Evolutionary conservation across 2,329 filamentous ascomycete species (phyloP).

Genomic region (Beauveria brongniartii): DNA sequence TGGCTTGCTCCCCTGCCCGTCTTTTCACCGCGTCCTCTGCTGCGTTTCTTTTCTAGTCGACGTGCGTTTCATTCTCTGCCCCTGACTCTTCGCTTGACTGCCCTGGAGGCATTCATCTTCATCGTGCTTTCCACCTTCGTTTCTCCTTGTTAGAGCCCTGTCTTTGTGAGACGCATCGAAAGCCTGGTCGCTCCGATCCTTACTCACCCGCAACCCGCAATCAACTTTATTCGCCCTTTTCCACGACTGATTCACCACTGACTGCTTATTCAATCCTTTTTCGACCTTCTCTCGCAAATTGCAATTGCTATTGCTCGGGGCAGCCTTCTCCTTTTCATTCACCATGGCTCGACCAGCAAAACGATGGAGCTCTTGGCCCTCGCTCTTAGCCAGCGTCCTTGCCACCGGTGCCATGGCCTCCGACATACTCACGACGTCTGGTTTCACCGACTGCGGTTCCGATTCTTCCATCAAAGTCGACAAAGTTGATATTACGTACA

Average conservation of each 20-base stretch:
- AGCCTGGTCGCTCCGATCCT: constrained; percentile 12
- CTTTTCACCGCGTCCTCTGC: neutral
- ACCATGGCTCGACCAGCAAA: constrained; percentile 26
- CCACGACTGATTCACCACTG: neutral
- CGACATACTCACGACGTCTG: constrained; percentile 70
- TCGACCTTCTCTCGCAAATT: too few species aligned
- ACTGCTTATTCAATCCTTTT: neutral
- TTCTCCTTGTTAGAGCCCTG: neutral
- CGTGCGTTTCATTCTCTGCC: neutral
- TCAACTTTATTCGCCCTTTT: neutral
- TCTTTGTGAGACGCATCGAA: neutral
- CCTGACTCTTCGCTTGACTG: constrained; percentile 4
- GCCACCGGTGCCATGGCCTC: constrained; percentile 47
- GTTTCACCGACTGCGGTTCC: constrained; percentile 63
- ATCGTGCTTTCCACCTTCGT: constrained; percentile 14
- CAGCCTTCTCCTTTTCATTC: neutral
- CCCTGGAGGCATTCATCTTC: constrained; percentile 6
- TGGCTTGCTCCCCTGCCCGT: constrained; percentile 1
- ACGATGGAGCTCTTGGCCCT: constrained; percentile 24
- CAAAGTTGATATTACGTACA: constrained; percentile 69
- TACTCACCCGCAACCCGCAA: neutral
- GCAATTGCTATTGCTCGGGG: too few species aligned
- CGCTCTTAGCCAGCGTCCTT: constrained; percentile 26
- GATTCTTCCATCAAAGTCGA: constrained; percentile 57
- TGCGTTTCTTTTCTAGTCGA: constrained; percentile 5